phyloP scores from a whole-genome alignment of 306 rosid genomes.

The Carpinus fangiana region DNA sequence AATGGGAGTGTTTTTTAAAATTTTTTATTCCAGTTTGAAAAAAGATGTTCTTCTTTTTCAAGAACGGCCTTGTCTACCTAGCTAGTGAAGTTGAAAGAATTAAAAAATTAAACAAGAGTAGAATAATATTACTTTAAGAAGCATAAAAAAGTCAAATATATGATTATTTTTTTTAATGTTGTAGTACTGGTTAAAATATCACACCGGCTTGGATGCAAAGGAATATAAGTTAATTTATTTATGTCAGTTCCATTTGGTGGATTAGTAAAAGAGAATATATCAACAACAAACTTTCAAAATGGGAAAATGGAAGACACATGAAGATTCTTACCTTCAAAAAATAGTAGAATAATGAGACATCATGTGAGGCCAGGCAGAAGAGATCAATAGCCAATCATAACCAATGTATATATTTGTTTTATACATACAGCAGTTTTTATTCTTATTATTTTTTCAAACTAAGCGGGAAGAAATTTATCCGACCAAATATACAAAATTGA shows the following conservation, averaged over 20 bases:
- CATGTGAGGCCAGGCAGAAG: conserved; percentile 5
- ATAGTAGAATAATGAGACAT: conserved; percentile 20
- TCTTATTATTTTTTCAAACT: no score
- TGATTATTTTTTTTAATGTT: neutral
- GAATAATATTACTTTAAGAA: conserved; percentile 16
- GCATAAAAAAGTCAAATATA: conserved; percentile 11
- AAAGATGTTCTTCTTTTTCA: neutral
- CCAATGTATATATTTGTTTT: neutral
- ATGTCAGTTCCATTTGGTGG: conserved; percentile 15
- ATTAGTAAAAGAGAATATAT: neutral
- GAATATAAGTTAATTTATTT: neutral
- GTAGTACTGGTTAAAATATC: neutral
- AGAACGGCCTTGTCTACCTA: neutral
- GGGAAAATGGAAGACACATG: neutral
- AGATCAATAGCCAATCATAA: conserved; percentile 5
- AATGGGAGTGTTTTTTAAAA: neutral
- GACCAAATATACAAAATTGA: no score
- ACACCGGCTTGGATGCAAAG: neutral
- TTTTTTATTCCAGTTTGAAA: no score
- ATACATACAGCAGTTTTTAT: no score
- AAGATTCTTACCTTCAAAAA: neutral
- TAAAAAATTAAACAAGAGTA: neutral
- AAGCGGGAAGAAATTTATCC: no score
- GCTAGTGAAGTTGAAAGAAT: neutral
- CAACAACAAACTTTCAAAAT: conserved; percentile 26